Evolutionary conservation across 768 basidiomycete species (phyloP).

Genomic region (Artomyces pyxidatus): DNA sequence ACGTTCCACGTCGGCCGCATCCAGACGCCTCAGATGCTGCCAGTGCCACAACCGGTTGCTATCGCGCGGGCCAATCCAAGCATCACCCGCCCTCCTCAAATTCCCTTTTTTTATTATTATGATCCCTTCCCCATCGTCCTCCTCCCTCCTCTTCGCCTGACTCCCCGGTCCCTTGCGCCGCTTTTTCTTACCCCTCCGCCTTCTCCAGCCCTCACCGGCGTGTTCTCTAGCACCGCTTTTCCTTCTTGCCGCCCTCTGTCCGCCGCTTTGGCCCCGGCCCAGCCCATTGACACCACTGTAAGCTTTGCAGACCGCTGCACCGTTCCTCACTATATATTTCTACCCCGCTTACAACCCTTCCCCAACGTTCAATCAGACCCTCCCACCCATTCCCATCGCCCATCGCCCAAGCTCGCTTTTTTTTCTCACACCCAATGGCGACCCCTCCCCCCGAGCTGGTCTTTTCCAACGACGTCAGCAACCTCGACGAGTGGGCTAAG

Average conservation of each 20-base stretch:
- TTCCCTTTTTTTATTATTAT: conserved; percentile 27
- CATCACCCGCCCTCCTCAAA: conserved; percentile 40
- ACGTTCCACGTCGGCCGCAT: conserved; percentile 72
- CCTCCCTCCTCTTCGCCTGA: conserved; percentile 17
- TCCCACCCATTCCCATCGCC: conserved; percentile 18
- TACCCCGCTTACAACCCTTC: conserved; percentile 2
- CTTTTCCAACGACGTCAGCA: conserved; percentile 71
- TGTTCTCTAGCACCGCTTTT: neutral
- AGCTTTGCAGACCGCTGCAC: neutral
- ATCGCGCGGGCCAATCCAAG: conserved; percentile 45
- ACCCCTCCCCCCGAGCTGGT: conserved; percentile 47
- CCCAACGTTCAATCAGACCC: conserved; percentile 4
- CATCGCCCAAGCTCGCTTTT: conserved; percentile 12
- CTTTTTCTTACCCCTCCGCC: conserved; percentile 5
- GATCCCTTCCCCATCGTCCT: conserved; percentile 21
- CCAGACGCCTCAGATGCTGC: conserved; percentile 39
- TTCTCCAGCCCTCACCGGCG: conserved; percentile 8
- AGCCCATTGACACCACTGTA: neutral
- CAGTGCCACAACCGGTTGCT: conserved; percentile 44
- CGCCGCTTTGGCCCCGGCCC: neutral
- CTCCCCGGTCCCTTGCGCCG: conserved; percentile 15
- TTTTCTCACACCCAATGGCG: conserved; percentile 18
- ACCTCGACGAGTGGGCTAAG: conserved; percentile 78
- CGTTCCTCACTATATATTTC: neutral
- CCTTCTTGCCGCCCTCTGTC: neutral